Conservation (phyloP, 2,329 filamentous ascomycete genomes). For the Phialophora verrucosa region DNA sequence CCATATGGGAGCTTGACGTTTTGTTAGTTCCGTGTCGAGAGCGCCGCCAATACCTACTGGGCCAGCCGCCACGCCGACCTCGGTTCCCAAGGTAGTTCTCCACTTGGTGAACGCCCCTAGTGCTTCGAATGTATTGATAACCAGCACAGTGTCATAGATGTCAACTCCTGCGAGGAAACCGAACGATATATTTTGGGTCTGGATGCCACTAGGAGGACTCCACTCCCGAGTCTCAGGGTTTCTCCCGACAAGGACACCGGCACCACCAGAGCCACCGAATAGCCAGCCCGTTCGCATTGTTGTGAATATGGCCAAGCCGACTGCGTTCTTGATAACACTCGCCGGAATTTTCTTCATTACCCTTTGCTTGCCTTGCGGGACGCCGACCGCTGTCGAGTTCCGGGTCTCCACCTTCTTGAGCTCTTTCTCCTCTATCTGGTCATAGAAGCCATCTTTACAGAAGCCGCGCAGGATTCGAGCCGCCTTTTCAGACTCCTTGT, state of each 20-base stretch:
- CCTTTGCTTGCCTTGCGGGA: constrained; percentile 65
- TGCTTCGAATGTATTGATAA: constrained; percentile 85
- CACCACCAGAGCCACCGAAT: constrained; percentile 88
- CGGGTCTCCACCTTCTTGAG: constrained; percentile 48
- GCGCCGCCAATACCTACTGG: constrained; percentile 77
- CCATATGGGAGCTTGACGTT: constrained; percentile 73
- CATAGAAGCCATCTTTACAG: constrained; percentile 78
- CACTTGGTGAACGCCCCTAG: constrained; percentile 82
- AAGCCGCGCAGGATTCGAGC: constrained; percentile 88
- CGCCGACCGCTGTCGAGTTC: constrained; percentile 40
- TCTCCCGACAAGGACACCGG: constrained; percentile 82
- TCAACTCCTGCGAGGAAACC: constrained; percentile 92
- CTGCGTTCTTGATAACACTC: constrained; percentile 84
- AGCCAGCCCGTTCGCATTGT: constrained; percentile 93
- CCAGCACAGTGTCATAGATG: constrained; percentile 92
- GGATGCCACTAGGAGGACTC: constrained; percentile 88
- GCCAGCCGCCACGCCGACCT: constrained; percentile 76
- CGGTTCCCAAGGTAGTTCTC: constrained; percentile 78
- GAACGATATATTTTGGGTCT: constrained; percentile 85
- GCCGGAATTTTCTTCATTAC: constrained; percentile 83
- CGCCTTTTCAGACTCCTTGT: constrained; percentile 90
- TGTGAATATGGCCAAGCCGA: constrained; percentile 90
- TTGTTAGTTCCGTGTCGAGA: constrained; percentile 71
- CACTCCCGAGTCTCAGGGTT: constrained; percentile 80
- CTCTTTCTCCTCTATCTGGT: constrained; percentile 62